Conservation (phyloP, 139 green algal species). For the Chlamydomonas schloesseri region DNA sequence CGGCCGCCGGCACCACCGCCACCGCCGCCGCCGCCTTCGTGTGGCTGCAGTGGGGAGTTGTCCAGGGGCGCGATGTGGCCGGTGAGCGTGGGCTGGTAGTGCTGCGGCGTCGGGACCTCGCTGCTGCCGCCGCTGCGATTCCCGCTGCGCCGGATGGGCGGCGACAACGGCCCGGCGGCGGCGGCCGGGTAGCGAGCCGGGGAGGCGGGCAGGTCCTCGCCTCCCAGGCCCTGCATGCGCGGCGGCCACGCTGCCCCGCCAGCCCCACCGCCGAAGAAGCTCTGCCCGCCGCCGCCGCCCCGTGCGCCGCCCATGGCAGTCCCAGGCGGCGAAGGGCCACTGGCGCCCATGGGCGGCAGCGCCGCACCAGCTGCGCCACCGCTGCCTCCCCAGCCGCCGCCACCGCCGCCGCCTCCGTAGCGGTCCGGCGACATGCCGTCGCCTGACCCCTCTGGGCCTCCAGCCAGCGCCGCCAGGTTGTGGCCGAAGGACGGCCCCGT, state of each 20-base stretch:
- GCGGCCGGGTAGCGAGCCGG: neutral
- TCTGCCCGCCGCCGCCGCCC: neutral
- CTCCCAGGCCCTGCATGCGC: too few species aligned
- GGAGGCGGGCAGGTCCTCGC: conserved; percentile 1
- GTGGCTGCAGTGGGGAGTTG: neutral
- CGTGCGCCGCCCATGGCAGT: neutral
- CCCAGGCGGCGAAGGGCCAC: neutral
- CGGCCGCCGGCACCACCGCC: neutral
- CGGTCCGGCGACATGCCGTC: neutral
- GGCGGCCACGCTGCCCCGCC: too few species aligned
- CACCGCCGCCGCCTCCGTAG: neutral
- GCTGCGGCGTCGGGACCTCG: neutral
- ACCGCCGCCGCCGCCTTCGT: neutral
- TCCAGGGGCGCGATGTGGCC: neutral
- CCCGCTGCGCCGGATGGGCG: conserved; percentile 18
- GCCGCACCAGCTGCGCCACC: neutral
- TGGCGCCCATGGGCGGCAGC: neutral
- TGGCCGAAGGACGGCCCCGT: neutral
- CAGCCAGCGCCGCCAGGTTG: neutral
- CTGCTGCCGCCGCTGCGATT: neutral
- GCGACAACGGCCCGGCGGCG: conserved; percentile 6
- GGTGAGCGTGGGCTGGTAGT: neutral
- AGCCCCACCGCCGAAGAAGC: too few species aligned
- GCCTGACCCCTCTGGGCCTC: neutral
- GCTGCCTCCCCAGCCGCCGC: too few species aligned